These are phyloP conservation scores for Syzygium grande DNA, from an alignment of 345 rosid species.

Conservation along the genomic window DNA sequence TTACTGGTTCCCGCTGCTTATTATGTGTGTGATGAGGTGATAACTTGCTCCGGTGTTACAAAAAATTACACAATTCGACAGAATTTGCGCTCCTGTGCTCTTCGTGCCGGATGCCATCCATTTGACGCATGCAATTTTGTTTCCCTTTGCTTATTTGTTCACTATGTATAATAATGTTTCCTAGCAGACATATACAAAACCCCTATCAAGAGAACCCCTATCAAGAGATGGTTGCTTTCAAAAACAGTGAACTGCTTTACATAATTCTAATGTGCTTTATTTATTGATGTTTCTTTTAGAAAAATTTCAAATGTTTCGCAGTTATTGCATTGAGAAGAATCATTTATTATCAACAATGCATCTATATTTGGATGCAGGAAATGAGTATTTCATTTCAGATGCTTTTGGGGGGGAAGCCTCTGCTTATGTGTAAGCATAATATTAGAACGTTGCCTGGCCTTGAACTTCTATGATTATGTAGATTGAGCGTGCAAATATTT, in stretches of 20 bases:
- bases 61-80: background rate
- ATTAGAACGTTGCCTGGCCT: conserved; percentile 15
- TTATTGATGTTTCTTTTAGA: conserved; percentile 22
- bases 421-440: conserved; percentile 41
- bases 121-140: background rate
- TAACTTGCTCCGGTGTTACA: background rate
- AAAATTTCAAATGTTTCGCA: conserved; percentile 29
- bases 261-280: background rate
- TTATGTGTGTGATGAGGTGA: background rate
- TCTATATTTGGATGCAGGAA: conserved; percentile 68
- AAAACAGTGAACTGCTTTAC: background rate
- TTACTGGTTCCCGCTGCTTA: background rate
- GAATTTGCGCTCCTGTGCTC: background rate
- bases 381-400: conserved; percentile 32
- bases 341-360: conserved; percentile 16
- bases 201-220: background rate
- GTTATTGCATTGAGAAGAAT: background rate
- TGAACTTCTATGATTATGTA: background rate
- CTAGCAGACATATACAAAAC: background rate
- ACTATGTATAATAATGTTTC: background rate
- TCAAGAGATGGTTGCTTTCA: background rate
- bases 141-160: background rate
- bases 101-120: background rate
- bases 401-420: conserved; percentile 50
- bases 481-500: background rate